A percentile compares a stretch with the other conserved stretches of the same genome.
Conservation (phyloP, 2,329 filamentous ascomycete species). For the Clarireedia homoeocarpa region DNA sequence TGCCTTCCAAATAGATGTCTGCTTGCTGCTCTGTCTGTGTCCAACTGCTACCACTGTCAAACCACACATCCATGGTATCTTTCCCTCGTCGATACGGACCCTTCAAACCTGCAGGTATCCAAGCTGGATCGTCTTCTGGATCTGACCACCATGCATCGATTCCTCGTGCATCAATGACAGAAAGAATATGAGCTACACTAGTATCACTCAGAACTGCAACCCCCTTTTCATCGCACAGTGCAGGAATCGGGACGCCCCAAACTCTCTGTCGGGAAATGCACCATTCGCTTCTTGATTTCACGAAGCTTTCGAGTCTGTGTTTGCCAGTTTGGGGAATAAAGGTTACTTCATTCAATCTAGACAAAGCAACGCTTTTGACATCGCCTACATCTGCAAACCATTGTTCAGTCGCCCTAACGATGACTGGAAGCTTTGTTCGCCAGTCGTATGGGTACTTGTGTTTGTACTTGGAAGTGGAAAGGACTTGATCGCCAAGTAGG, state of each 20-base stretch:
- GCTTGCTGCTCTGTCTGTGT: slow-evolving; percentile 51
- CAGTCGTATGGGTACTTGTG: slow-evolving; percentile 99
- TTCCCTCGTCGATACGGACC: slow-evolving; percentile 63
- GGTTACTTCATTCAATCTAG: slow-evolving; percentile 59
- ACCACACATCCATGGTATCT: slow-evolving; percentile 99
- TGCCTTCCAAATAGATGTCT: slow-evolving; percentile 89
- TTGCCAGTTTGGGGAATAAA: slow-evolving; percentile 74
- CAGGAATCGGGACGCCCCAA: slow-evolving; percentile 95
- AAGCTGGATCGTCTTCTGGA: slow-evolving; percentile 61
- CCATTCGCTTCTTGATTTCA: slow-evolving; percentile 87
- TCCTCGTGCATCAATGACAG: slow-evolving; percentile 66
- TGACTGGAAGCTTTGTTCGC: slow-evolving; percentile 88
- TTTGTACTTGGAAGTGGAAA: slow-evolving; percentile 61
- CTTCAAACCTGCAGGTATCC: slow-evolving; percentile 62
- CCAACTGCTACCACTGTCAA: slow-evolving; percentile 96
- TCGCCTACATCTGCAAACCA: slow-evolving; percentile 92
- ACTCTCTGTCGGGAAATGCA: slow-evolving; percentile 93
- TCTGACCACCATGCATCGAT: slow-evolving; percentile 97
- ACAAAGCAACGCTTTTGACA: slow-evolving; percentile 68
- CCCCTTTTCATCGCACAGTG: slow-evolving; percentile 67
- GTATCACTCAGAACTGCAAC: slow-evolving; percentile 72
- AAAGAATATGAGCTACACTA: slow-evolving; percentile 78
- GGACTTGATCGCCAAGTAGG: slow-evolving; percentile 56
- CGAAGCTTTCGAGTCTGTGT: slow-evolving; percentile 72
- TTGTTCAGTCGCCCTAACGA: slow-evolving; percentile 86